Evolutionary conservation across 352 stramenopile species (phyloP).

Genomic region (Phytophthora pini): DNA sequence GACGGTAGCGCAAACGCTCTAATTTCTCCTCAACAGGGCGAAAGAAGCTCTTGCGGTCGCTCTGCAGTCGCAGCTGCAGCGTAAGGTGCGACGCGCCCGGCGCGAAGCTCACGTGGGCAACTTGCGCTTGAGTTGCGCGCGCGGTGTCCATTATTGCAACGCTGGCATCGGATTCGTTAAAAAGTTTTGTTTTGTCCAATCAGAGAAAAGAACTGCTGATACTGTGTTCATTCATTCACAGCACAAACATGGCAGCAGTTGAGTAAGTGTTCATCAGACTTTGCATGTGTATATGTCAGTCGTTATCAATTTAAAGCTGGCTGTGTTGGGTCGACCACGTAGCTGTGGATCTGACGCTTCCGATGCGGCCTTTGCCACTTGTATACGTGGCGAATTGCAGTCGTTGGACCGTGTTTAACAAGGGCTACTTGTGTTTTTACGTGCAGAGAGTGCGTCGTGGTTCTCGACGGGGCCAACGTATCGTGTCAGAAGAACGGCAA

Average conservation of each 20-base stretch:
- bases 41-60: constrained; percentile 64
- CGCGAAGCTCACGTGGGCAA: constrained; percentile 58
- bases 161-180: constrained; percentile 3
- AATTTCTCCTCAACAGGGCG: constrained; percentile 48
- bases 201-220: not conserved
- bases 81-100: constrained; percentile 55
- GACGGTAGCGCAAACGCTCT: constrained; percentile 62
- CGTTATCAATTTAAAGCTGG: not conserved
- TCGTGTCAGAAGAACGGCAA: constrained; percentile 68
- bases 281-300: constrained; percentile 11
- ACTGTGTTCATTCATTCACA: not conserved
- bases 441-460: constrained; percentile 54
- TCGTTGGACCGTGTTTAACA: constrained; percentile 1
- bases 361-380: not conserved
- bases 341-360: not conserved
- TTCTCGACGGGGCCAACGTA: constrained; percentile 83
- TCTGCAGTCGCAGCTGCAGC: constrained; percentile 52
- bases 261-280: constrained; percentile 25
- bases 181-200: constrained; percentile 14
- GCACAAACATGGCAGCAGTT: constrained; percentile 20
- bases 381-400: constrained; percentile 7
- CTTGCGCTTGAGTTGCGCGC: constrained; percentile 7
- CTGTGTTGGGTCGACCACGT: not conserved
- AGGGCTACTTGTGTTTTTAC: not conserved
- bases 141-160: constrained; percentile 4